A percentile compares a stretch with the other conserved stretches of the same genome.
Conservation (phyloP, 345 rosid species). For the Aquilaria malaccensis region DNA sequence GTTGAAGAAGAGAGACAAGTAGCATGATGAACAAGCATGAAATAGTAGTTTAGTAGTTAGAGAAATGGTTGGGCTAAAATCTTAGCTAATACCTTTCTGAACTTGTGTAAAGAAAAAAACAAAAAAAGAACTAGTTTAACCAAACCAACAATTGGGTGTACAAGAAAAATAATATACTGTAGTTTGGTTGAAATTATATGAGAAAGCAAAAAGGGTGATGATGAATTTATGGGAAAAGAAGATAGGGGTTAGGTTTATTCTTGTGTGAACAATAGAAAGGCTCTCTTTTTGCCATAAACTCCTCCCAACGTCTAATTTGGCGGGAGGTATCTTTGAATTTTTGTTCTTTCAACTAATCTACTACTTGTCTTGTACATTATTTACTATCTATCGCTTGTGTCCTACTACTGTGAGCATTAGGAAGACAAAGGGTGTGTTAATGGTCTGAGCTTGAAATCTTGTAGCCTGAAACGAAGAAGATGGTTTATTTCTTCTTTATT, state of each 20-base stretch:
- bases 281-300: neutral
- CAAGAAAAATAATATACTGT: constrained; percentile 21
- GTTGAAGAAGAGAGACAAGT: constrained; percentile 18
- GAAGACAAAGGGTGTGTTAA: too few species aligned
- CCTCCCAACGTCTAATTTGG: constrained; percentile 1
- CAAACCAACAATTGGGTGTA: constrained; percentile 39
- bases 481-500: too few species aligned
- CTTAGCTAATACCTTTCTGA: constrained; percentile 28
- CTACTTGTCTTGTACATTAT: too few species aligned
- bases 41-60: constrained; percentile 27
- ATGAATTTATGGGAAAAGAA: constrained; percentile 30
- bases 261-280: neutral
- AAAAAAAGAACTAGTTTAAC: constrained; percentile 36
- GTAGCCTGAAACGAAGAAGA: too few species aligned
- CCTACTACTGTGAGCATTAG: too few species aligned
- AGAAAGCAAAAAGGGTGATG: constrained; percentile 10
- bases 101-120: neutral
- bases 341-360: too few species aligned
- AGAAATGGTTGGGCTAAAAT: constrained; percentile 37
- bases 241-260: constrained; percentile 14
- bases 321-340: constrained; percentile 4
- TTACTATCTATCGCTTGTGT: too few species aligned
- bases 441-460: too few species aligned
- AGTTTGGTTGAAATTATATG: constrained; percentile 3
- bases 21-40: constrained; percentile 15